Conservation (phyloP, 2,329 filamentous ascomycete species). For the Fusarium dimerum region DNA sequence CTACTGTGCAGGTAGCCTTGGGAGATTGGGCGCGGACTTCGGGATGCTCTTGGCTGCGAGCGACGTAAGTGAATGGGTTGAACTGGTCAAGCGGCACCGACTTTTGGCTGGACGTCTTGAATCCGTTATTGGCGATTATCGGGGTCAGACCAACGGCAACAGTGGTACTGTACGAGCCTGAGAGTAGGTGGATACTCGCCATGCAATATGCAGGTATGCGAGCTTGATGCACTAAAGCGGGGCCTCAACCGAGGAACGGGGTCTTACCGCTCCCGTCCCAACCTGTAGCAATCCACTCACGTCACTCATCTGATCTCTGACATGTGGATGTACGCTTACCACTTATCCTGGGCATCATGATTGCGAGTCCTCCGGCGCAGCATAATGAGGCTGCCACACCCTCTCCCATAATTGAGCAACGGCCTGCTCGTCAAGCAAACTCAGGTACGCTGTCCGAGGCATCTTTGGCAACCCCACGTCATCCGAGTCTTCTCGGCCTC, state of each 20-base stretch:
- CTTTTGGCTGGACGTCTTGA: slow-evolving; percentile 79
- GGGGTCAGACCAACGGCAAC: slow-evolving; percentile 19
- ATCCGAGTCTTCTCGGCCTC: slow-evolving; percentile 1
- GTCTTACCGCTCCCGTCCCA: slow-evolving; percentile 11
- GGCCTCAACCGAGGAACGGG: slow-evolving; percentile 16
- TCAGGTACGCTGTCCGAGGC: slow-evolving; percentile 23
- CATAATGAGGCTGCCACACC: slow-evolving; percentile 20
- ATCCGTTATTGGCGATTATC: slow-evolving; percentile 60
- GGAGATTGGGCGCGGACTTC: slow-evolving; percentile 89
- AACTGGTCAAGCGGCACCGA: slow-evolving; percentile 84
- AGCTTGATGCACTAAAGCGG: slow-evolving; percentile 26
- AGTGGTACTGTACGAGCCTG: slow-evolving; percentile 1
- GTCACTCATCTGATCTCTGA: slow-evolving; percentile 20
- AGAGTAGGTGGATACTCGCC: no score
- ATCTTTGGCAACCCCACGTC: neutral
- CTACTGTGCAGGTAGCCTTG: slow-evolving; percentile 89
- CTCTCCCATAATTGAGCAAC: slow-evolving; percentile 18
- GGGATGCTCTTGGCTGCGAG: slow-evolving; percentile 73
- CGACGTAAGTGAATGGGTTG: slow-evolving; percentile 75
- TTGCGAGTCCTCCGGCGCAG: slow-evolving; percentile 21
- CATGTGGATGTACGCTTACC: slow-evolving; percentile 21
- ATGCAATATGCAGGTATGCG: slow-evolving; percentile 17
- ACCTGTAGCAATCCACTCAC: slow-evolving; percentile 21
- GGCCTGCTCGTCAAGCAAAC: slow-evolving; percentile 23
- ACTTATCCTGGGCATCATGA: slow-evolving; percentile 28